Evolutionary conservation across 495 filamentous ascomycete genomes (phyloP).

Genomic region (Hyaloscypha finlandica): DNA sequence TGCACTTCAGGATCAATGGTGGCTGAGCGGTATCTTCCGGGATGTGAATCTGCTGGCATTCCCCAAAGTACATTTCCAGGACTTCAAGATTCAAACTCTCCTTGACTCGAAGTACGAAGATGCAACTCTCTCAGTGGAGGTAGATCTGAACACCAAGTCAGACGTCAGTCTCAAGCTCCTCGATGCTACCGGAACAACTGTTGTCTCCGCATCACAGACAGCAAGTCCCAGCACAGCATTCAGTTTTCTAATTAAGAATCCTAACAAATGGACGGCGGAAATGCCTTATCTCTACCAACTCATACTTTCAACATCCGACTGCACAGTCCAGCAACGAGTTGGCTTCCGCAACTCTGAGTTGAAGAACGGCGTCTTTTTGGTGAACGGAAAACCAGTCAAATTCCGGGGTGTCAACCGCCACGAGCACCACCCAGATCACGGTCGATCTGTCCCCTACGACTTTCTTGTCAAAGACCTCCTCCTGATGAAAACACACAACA

Average conservation of each 20-base stretch:
- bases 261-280: slow-evolving; percentile 69
- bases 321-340: slow-evolving; percentile 50
- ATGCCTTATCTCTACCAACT: slow-evolving; percentile 62
- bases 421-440: slow-evolving; percentile 62
- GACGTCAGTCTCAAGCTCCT: slow-evolving; percentile 39
- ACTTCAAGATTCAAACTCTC: slow-evolving; percentile 56
- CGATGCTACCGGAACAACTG: slow-evolving; percentile 28
- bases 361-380: slow-evolving; percentile 55
- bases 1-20: slow-evolving; percentile 48
- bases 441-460: slow-evolving; percentile 59
- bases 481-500: slow-evolving; percentile 67
- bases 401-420: slow-evolving; percentile 69
- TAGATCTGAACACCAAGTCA: slow-evolving; percentile 39
- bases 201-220: slow-evolving; percentile 26
- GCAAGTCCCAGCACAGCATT: slow-evolving; percentile 24
- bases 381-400: slow-evolving; percentile 62
- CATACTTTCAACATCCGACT: slow-evolving; percentile 42
- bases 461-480: slow-evolving; percentile 59
- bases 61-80: slow-evolving; percentile 56
- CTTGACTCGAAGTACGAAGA: slow-evolving; percentile 58
- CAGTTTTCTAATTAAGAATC: slow-evolving; percentile 15
- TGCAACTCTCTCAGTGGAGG: slow-evolving; percentile 52
- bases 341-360: slow-evolving; percentile 63
- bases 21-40: slow-evolving; percentile 68
- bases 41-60: slow-evolving; percentile 69